Evolutionary conservation across 2,329 filamentous ascomycete species (phyloP), one percentile per base, ranked within the genome.

Genomic region (Trichoderma sp.): DNA sequence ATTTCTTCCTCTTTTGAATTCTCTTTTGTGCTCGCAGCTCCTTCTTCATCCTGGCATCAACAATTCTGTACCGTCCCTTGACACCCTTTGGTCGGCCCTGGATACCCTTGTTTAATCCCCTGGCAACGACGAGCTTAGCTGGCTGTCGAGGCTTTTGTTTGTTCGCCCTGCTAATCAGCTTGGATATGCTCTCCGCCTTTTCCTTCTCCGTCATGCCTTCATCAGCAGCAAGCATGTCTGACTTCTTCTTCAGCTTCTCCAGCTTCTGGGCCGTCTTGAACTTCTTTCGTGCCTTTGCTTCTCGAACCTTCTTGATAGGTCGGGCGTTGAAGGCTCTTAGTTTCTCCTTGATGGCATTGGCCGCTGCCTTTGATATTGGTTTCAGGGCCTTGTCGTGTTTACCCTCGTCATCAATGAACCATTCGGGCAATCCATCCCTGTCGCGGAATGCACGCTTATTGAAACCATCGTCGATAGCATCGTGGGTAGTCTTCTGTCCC

Each of bases 221-320:
- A 76, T 97, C 95, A 72, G 94, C 93, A 23, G 91, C 92, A 65
- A 99, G 84, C 77, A 97, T 84, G 50, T 97, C 95, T n/a, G 91
- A 93, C 88, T 99, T 99, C 90, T 97, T 97, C 85, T 94, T 93
- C 74, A 99, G 85, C 85, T 97, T 98, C 87, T 99, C 96, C 34
- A 99, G 84, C 71, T 89, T 88, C 82, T 97, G 93, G 0, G 94
- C 95, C 9, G 95, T 91, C 88, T 97, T 97, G 82, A 97, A 92
- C 85, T 98, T 98, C 90, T 99, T 99, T 72, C 96, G 88, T 43
- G 95, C 95, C 83, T 97, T 95, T 28, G 96, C 96, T 83, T 99
- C 96, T 76, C 93, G 92, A 36, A 99, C 96, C 86, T 99, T 99
- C 88, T 99, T 99, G 88, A 98, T 98, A 1, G 96, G 96, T 36